A percentile compares a stretch with the other conserved stretches of the same genome.
phyloP scores from a whole-genome alignment of 2,329 filamentous ascomycete species.

The Didymellaceae sp. region DNA sequence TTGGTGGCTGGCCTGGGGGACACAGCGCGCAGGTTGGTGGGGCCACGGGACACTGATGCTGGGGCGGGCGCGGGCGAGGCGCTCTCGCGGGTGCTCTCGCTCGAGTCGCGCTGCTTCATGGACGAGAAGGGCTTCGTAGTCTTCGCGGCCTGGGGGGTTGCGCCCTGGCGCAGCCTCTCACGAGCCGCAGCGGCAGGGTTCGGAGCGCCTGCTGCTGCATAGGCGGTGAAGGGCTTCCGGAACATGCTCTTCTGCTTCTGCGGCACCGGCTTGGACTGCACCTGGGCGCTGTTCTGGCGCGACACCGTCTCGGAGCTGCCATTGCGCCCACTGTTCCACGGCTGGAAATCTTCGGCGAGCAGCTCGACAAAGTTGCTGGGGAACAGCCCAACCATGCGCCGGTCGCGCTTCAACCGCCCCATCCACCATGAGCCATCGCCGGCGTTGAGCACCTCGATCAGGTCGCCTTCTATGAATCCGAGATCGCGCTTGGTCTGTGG shows the following conservation, averaged over 20 bases:
- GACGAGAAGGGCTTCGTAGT: slow-evolving; percentile 57
- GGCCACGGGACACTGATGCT: slow-evolving; percentile 1
- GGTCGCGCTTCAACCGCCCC: slow-evolving; percentile 86
- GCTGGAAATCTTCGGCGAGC: slow-evolving; percentile 82
- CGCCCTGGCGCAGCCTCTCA: slow-evolving; percentile 43
- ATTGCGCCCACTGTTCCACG: slow-evolving; percentile 62
- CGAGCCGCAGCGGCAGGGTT: slow-evolving; percentile 51
- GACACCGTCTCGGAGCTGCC: slow-evolving; percentile 55
- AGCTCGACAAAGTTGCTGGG: slow-evolving; percentile 97
- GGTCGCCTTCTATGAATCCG: slow-evolving; percentile 94
- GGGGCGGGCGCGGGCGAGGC: slow-evolving; percentile 36
- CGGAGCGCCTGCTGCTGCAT: slow-evolving; percentile 54
- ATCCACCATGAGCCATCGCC: slow-evolving; percentile 99
- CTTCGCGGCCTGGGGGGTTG: slow-evolving; percentile 42
- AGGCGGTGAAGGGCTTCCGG: slow-evolving; percentile 70
- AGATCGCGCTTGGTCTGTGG: slow-evolving; percentile 82
- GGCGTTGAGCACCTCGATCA: slow-evolving; percentile 97
- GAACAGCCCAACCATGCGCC: slow-evolving; percentile 88
- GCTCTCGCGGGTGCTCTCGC: slow-evolving; percentile 41
- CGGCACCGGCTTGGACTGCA: slow-evolving; percentile 52
- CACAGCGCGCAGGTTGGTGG: slow-evolving; percentile 45
- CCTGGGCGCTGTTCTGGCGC: slow-evolving; percentile 57
- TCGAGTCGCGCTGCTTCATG: slow-evolving; percentile 58
- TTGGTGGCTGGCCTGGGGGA: slow-evolving; percentile 49
- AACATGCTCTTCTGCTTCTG: slow-evolving; percentile 63